Base-by-base conservation (phyloP, 805 yeast genomes). In the Ogataea pilisensis region DNA sequence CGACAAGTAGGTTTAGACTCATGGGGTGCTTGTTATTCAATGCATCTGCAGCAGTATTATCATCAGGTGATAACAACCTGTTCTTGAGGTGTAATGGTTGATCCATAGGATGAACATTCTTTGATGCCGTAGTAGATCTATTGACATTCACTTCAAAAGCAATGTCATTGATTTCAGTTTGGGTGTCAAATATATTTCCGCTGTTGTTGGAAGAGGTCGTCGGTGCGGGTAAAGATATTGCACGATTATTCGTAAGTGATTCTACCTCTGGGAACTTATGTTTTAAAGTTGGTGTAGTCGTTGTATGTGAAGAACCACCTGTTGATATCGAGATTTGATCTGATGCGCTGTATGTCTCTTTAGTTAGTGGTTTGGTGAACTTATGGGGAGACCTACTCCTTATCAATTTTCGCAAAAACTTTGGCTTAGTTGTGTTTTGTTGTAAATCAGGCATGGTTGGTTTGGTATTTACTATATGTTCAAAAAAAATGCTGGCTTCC, bases 31-130 rank as follows among this genome's bases (percentile, higher is more conserved):
- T 9, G 13, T 24, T 14, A 18, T 16, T 21, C 20, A 21, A 4
- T 21, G 26, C 12, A 27, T 12, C 9, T 20, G 20, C 8, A 20
- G 5, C 11, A 5, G 26, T 31, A 5, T 22, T 12, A n/a, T 30
- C 31, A 5, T 22, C 42, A 7, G 45, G 41, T 12, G n/a, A 19
- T 1, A 35, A 20, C 13, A 24, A 28, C 14, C 27, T 29, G 25
- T 35, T 32, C 14, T 41, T 39, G 4, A 49, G 39, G 4, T 38
- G 32, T n/a, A 60, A 33, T 3, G 65, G 65, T 42, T 55, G 57
- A 39, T 61, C 65, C 8, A 61, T 30, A 3, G 65, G 65, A 49
- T 61, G 65, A 8, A 57, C 38, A 38, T 54, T 57, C 31, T 46
- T 45, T 5, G 41, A 32, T 18, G 38, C 37, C 6, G 31, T 32